A percentile compares a stretch with the other conserved stretches of the same genome.
These are phyloP conservation scores for Cytospora piceae DNA, from an alignment of 2,329 filamentous ascomycete genomes.

Conservation along the genomic window DNA sequence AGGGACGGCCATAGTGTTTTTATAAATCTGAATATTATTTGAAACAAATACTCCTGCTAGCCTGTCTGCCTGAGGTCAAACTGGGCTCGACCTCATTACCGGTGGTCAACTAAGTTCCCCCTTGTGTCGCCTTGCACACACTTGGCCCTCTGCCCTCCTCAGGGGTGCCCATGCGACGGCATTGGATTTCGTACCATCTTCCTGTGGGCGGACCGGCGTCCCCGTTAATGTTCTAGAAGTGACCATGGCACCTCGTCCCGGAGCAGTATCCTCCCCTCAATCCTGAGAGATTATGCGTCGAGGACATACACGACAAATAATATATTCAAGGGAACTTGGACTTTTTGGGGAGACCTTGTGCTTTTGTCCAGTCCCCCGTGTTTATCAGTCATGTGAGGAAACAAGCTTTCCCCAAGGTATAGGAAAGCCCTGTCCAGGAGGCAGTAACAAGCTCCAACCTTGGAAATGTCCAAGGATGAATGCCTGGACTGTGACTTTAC, in stretches of 20 bases:
- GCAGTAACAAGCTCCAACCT: no score
- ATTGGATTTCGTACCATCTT: not conserved
- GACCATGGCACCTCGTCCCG: not conserved
- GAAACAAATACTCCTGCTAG: not conserved
- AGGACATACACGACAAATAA: not conserved
- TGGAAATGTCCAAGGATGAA: no score
- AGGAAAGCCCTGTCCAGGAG: no score
- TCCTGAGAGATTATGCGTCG: not conserved
- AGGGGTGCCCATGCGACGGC: not conserved
- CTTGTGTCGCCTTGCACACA: not conserved
- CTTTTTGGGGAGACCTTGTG: not conserved
- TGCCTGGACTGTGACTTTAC: no score
- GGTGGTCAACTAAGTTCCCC: not conserved
- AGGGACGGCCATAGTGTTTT: slow-evolving; percentile 22
- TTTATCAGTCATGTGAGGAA: not conserved
- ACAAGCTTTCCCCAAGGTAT: no score
- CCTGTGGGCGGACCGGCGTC: no score
- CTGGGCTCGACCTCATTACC: not conserved
- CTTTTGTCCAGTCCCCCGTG: not conserved
- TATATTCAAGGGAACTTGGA: not conserved
- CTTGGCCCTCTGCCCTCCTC: not conserved
- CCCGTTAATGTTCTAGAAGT: not conserved
- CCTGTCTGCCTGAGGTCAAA: not conserved
- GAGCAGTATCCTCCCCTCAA: no score
- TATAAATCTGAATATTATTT: slow-evolving; percentile 10